Base-by-base conservation (phyloP, 2,329 filamentous ascomycete species). In the Plenodomus biglobosus region DNA sequence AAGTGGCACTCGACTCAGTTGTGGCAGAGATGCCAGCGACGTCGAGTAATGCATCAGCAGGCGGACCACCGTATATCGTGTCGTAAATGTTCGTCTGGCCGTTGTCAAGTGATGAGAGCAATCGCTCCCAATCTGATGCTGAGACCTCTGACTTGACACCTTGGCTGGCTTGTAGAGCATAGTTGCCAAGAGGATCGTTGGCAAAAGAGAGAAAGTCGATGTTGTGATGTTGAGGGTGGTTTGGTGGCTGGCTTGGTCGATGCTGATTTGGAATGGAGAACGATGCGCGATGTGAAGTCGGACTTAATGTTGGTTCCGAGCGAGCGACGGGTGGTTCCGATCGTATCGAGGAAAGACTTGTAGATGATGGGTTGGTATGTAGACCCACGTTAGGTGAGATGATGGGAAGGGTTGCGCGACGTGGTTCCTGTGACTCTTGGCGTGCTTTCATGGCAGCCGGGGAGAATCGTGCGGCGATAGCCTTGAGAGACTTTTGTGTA, bases 51-150 rank as follows among this genome's bases (percentile, higher is more conserved):
- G 69, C 69, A 35, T 73, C 71, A 0, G 68, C 71, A 7, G 77
- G 78, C 8, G 80, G 79, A 0, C 87, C 87, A 32, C 87, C 88
- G 58, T 91, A 91, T 46, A 90, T 90, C 35, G 85, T 86, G 64
- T 90, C 86, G 70, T 90, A 94, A n/a, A 95, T 86, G 64, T 92
- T 95, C 44, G 85, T 83, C 56, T 86, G 81, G 0, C 89, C 89
- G 30, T 85, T 85, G 60, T 95, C 90, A 68, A 95, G 84, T 18
- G 86, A 86, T 3, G 87, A 85, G 1, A 95, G 79, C 0, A 95
- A 78, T 1, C 86, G 84, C 69, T 95, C 90, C 91, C 90, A 95
- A 60, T 94, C 89, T 0, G 84, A 78, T 8, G 85, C 75, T 1
- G 84, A 84, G 11, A 86, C 78, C 46, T 76, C 73, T 46, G 54